These are phyloP conservation scores for Aspergillus glaucus DNA, from an alignment of 2,329 filamentous ascomycete genomes.

Conservation along the genomic window DNA sequence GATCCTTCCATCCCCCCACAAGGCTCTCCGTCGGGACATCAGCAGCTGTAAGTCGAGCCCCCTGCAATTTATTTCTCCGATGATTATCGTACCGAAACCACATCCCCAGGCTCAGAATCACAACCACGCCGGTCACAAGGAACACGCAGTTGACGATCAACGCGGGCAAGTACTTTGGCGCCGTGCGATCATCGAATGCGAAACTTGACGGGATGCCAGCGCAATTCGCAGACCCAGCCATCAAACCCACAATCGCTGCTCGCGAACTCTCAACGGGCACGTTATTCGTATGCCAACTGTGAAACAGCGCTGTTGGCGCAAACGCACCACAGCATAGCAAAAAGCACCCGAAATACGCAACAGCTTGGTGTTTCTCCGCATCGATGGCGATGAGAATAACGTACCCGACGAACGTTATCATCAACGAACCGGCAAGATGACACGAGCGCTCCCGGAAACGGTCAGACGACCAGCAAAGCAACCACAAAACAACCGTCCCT, in stretches of 20 bases:
- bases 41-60: slow-evolving; percentile 4
- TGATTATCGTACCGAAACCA: slow-evolving; percentile 8
- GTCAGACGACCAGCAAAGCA: slow-evolving; percentile 10
- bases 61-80: slow-evolving; percentile 4
- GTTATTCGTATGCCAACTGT: slow-evolving; percentile 11
- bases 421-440: slow-evolving; percentile 8
- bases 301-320: slow-evolving; percentile 6
- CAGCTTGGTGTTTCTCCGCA: slow-evolving; percentile 2
- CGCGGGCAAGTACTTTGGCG: slow-evolving; percentile 6
- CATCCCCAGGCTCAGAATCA: slow-evolving; percentile 4
- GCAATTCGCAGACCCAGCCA: slow-evolving; percentile 9
- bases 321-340: slow-evolving; percentile 6
- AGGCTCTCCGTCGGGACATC: slow-evolving; percentile 6
- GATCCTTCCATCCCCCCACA: slow-evolving; percentile 6
- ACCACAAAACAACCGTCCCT: slow-evolving; percentile 8
- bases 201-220: slow-evolving; percentile 9
- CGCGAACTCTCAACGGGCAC: slow-evolving; percentile 4
- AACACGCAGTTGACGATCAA: slow-evolving; percentile 8
- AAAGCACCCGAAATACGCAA: slow-evolving; percentile 11
- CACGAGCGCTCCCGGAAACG: slow-evolving; percentile 14
- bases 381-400: slow-evolving; percentile 9
- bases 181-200: slow-evolving; percentile 7
- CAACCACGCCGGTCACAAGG: slow-evolving; percentile 2
- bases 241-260: slow-evolving; percentile 7
- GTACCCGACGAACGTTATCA: slow-evolving; percentile 10